Base-by-base conservation (phyloP, 768 basidiomycete species). In the Trametes cubensis region DNA sequence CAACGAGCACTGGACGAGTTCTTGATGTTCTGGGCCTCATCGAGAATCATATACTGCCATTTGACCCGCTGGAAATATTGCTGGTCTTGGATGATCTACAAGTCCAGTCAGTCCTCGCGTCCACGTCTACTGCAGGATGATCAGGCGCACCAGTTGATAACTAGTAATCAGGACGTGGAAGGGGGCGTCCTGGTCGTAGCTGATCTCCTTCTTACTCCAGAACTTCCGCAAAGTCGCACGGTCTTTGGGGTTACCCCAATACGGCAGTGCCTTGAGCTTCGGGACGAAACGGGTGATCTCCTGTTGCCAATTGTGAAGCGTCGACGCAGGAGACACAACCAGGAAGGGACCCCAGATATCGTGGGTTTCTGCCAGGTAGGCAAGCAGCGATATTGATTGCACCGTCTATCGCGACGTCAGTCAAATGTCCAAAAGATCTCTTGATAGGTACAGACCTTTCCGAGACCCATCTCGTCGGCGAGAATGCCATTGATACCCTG, bases 21-120 rank as follows among this genome's bases (percentile, higher is more conserved):
- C 81, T 99, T 99, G 82, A 99, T 98, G 59, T 98, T 98, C 75
- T 99, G 97, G 2, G 97, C 97, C 75, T 99, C 97, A 69, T 99
- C 97, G n/a, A 99, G 81, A 61, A 99, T 86, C 96, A 98, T 98
- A 73, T 98, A 99, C 76, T 99, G 97, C 97, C 97, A 99, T 71
- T 94, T 96, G 64, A 98, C 89, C 41, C 92, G 85, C 71, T 97
- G 93, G 77, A 99, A 96, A 76, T 99, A 97, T 68, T 98, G 93
- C 71, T 97, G 95, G 72, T 98, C 97, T 79, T 93, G 91, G 2
- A 94, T 95, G 50, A 96, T 87, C 92, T 94, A 69, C 0, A 49
- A 40, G 11, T 7, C 15, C 0, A 3, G 13, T 54, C 4, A 60
- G 17, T 34, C 44, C 8, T 25, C 26, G n/a, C 20, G 4, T n/a